phyloP scores from a whole-genome alignment of 2,329 filamentous ascomycete species.

The Blastomyces gilchristii region DNA sequence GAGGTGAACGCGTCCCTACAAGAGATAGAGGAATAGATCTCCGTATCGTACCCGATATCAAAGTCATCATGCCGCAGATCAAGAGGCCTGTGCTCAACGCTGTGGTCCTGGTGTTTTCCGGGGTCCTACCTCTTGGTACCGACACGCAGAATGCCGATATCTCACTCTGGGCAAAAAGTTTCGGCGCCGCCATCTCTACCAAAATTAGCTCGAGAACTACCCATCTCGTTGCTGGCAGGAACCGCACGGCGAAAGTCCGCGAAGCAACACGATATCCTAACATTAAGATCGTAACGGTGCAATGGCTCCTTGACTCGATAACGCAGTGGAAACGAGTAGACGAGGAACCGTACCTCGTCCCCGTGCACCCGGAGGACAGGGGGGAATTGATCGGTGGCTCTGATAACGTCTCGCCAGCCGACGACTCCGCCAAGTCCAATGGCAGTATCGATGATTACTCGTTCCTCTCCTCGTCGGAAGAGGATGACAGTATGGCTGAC shows the following conservation, averaged over 20 bases:
- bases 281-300: constrained; percentile 83
- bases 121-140: constrained; percentile 72
- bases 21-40: constrained; percentile 41
- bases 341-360: constrained; percentile 67
- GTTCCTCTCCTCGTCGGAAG: constrained; percentile 11
- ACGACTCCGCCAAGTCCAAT: constrained; percentile 3
- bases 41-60: constrained; percentile 69
- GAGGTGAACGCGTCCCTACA: constrained; percentile 37
- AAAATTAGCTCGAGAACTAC: constrained; percentile 40
- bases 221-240: constrained; percentile 45
- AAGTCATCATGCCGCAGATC: constrained; percentile 68
- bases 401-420: constrained; percentile 11
- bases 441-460: constrained; percentile 10
- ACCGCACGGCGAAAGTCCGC: constrained; percentile 81
- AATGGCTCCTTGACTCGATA: constrained; percentile 80
- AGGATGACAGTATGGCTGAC: constrained; percentile 18
- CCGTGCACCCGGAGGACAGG: constrained; percentile 61
- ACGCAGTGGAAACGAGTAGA: constrained; percentile 72
- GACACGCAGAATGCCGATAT: constrained; percentile 76
- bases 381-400: constrained; percentile 27
- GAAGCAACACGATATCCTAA: constrained; percentile 68
- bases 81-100: constrained; percentile 67
- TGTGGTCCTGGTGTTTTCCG: constrained; percentile 75
- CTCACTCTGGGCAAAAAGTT: constrained; percentile 73
- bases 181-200: constrained; percentile 56